Conservation (phyloP, 306 rosid genomes). For the Prunus salicina region DNA sequence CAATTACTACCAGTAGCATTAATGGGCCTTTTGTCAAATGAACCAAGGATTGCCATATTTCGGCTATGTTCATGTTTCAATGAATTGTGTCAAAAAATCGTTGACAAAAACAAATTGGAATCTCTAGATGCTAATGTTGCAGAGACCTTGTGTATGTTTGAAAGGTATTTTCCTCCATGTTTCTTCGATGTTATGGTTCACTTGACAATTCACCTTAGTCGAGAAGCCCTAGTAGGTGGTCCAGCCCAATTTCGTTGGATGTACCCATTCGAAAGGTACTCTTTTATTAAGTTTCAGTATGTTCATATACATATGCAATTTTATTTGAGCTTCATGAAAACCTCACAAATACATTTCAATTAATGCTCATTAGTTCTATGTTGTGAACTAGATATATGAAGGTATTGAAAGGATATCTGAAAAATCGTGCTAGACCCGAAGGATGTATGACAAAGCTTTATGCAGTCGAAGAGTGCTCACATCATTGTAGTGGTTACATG, state of each 20-base stretch:
- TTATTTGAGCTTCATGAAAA: neutral
- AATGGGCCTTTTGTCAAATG: neutral
- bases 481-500: neutral
- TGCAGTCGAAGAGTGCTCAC: too few species aligned
- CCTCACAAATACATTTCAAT: neutral
- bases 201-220: neutral
- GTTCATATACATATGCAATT: neutral
- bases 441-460: neutral
- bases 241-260: neutral
- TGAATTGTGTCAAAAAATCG: neutral
- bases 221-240: neutral
- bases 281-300: neutral
- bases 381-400: neutral
- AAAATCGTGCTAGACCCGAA: neutral
- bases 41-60: neutral
- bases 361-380: neutral
- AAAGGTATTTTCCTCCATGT: neutral
- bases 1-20: neutral
- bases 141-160: neutral
- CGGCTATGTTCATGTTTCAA: neutral
- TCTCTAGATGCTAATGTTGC: neutral
- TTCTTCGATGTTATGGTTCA: neutral
- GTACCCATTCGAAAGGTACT: neutral
- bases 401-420: neutral
- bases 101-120: neutral